These are phyloP conservation scores for Fusarium sp. DNA, from an alignment of 2,329 filamentous ascomycete genomes.

Conservation along the genomic window DNA sequence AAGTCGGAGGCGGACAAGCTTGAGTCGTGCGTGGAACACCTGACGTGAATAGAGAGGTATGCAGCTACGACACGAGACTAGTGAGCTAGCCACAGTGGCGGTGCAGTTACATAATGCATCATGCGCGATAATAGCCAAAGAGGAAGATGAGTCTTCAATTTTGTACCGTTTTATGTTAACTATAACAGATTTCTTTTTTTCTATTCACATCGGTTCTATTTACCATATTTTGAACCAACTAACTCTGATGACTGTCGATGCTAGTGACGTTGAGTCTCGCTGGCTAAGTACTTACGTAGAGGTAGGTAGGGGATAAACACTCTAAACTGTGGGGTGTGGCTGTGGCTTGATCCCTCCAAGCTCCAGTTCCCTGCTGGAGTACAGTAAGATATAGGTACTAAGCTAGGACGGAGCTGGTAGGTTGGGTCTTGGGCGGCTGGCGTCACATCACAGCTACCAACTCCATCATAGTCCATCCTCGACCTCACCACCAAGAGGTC, in stretches of 20 bases:
- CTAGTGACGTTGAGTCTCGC: neutral
- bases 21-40: conserved; percentile 38
- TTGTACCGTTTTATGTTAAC: neutral
- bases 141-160: neutral
- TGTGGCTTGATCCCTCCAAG: conserved; percentile 41
- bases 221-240: neutral
- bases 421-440: conserved; percentile 30
- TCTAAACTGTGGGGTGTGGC: conserved; percentile 13
- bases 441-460: conserved; percentile 47
- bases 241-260: neutral
- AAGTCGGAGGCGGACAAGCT: conserved; percentile 35
- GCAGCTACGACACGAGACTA: conserved; percentile 41
- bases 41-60: conserved; percentile 42
- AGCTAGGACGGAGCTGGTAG: conserved; percentile 20
- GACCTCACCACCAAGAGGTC: conserved; percentile 35
- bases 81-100: conserved; percentile 41
- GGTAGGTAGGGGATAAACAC: neutral
- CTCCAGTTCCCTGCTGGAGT: conserved; percentile 25
- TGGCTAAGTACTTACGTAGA: neutral
- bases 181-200: neutral
- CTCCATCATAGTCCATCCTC: conserved; percentile 36
- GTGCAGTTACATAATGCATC: conserved; percentile 48
- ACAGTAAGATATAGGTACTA: conserved; percentile 25
- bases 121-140: conserved; percentile 30
- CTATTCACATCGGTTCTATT: too few species aligned